Evolutionary conservation across 345 rosid genomes (phyloP).

Genomic region (Lagerstroemia speciosa): DNA sequence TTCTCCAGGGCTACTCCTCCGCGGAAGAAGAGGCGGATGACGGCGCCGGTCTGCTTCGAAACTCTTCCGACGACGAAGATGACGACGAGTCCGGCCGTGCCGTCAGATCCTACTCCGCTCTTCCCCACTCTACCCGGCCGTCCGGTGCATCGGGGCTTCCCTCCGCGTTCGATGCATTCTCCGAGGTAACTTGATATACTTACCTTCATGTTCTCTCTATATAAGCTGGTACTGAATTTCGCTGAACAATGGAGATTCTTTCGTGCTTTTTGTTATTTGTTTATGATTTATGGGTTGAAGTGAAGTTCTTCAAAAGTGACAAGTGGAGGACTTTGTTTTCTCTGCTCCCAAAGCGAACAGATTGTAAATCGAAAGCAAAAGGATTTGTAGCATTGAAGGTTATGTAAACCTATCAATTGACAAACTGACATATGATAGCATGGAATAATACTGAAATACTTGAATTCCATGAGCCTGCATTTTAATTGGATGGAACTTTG

Average conservation of each 20-base stretch:
- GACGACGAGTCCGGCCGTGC: conserved; percentile 16
- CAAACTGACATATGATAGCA: neutral
- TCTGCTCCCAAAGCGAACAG: no score
- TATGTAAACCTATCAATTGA: no score
- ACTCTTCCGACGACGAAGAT: conserved; percentile 34
- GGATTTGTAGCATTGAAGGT: no score
- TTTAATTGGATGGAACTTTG: neutral
- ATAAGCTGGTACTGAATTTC: neutral
- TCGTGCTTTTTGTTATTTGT: neutral
- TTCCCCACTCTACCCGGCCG: conserved; percentile 30
- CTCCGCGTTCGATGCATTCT: conserved; percentile 76
- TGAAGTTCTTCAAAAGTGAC: no score
- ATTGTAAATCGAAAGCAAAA: no score
- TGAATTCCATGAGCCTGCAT: neutral
- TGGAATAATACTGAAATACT: neutral
- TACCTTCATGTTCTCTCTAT: neutral
- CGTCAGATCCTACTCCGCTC: conserved; percentile 24
- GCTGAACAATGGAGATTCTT: neutral
- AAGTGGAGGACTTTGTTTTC: no score
- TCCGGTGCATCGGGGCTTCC: conserved; percentile 53
- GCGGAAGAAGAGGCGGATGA: conserved; percentile 59
- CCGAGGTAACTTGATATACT: conserved; percentile 37
- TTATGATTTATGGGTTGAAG: no score
- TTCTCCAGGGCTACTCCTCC: conserved; percentile 80
- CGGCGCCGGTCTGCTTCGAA: conserved; percentile 15